Percentiles rank a stretch among this genome's conserved stretches.
These are phyloP conservation scores for Colletotrichum sojae DNA, from an alignment of 2,329 filamentous ascomycete species.

Conservation along the genomic window DNA sequence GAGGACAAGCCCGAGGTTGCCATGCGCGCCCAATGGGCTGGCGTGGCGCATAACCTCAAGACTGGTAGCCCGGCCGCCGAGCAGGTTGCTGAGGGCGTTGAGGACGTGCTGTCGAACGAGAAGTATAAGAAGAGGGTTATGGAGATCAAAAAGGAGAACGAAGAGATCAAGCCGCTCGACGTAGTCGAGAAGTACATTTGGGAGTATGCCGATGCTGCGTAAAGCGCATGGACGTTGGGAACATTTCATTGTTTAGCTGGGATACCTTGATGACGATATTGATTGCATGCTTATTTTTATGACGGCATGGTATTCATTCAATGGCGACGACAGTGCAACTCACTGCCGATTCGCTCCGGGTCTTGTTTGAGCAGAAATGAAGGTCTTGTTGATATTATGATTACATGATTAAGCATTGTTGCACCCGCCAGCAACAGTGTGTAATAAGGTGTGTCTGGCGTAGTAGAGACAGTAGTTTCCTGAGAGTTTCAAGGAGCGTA, in stretches of 20 bases:
- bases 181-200: slow-evolving; percentile 40
- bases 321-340: too few species aligned
- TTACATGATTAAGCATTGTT: slow-evolving; percentile 23
- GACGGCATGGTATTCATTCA: too few species aligned
- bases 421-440: too few species aligned
- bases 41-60: slow-evolving; percentile 60
- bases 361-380: neutral
- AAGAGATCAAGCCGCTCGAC: slow-evolving; percentile 44
- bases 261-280: neutral
- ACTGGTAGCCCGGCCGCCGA: slow-evolving; percentile 50
- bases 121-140: slow-evolving; percentile 50
- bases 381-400: slow-evolving; percentile 23
- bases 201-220: slow-evolving; percentile 24
- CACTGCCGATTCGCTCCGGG: too few species aligned
- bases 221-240: neutral
- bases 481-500: neutral
- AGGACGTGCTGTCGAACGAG: slow-evolving; percentile 48
- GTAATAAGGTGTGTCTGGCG: slow-evolving; percentile 1
- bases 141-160: slow-evolving; percentile 52
- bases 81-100: slow-evolving; percentile 49
- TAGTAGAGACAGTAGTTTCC: neutral
- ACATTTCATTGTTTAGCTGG: neutral
- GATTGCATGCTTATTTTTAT: neutral
- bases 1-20: slow-evolving; percentile 60
- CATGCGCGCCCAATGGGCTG: slow-evolving; percentile 57